phyloP scores from a whole-genome alignment of 345 rosid species.

The Salix suchowensis region DNA sequence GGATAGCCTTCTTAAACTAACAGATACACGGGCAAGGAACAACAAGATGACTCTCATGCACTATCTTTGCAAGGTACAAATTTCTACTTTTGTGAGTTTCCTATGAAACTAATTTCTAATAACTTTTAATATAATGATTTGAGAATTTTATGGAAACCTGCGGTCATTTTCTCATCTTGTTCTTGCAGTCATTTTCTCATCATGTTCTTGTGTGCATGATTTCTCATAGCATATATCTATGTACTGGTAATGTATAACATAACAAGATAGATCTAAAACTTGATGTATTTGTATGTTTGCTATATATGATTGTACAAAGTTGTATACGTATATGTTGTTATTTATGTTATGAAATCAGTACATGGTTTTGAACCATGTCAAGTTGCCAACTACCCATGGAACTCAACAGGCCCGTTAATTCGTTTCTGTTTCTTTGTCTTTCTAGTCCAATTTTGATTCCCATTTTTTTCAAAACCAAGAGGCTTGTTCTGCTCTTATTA shows the following conservation, averaged over 20 bases:
- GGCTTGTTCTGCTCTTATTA: background rate
- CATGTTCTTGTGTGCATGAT: background rate
- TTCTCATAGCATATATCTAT: background rate
- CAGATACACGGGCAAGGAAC: slow-evolving; percentile 83
- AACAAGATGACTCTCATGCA: slow-evolving; percentile 96
- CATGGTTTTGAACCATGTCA: background rate
- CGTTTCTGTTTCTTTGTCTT: background rate
- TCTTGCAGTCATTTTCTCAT: background rate
- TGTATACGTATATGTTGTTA: background rate
- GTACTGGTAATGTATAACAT: background rate
- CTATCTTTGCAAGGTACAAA: slow-evolving; percentile 85
- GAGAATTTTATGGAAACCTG: background rate
- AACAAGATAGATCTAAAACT: background rate
- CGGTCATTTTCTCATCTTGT: background rate
- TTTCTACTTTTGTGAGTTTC: background rate
- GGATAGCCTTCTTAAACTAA: slow-evolving; percentile 93
- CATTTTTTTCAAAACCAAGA: background rate
- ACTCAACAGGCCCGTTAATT: background rate
- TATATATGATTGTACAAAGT: background rate
- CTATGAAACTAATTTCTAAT: background rate
- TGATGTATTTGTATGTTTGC: background rate
- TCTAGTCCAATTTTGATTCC: background rate
- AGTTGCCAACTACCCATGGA: background rate
- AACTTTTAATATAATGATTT: background rate
- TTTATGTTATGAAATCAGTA: background rate